Evolutionary conservation across 2,329 filamentous ascomycete species (phyloP).

Genomic region (Colletotrichum liriopes): DNA sequence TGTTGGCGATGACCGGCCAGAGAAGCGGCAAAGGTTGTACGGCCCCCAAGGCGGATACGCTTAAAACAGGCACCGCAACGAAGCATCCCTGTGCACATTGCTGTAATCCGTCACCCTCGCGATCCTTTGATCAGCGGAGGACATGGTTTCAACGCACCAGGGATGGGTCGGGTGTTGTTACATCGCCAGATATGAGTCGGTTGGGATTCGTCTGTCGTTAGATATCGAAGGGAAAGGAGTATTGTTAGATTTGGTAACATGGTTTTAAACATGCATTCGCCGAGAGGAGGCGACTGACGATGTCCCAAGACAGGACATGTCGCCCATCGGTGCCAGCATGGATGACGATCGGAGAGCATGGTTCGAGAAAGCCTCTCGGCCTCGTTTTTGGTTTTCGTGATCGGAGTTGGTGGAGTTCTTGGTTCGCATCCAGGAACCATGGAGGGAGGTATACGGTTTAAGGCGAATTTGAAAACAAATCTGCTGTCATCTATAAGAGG

Average conservation of each 20-base stretch:
- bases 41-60: slow-evolving; percentile 59
- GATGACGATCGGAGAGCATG: slow-evolving; percentile 20
- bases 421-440: slow-evolving; percentile 22
- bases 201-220: background rate
- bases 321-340: slow-evolving; percentile 16
- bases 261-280: background rate
- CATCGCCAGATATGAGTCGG: background rate
- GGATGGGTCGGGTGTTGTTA: background rate
- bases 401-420: slow-evolving; percentile 30
- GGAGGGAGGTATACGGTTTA: slow-evolving; percentile 6
- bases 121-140: background rate
- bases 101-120: background rate
- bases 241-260: background rate
- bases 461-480: slow-evolving; percentile 32
- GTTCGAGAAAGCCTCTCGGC: background rate
- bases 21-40: slow-evolving; percentile 69
- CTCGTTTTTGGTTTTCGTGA: slow-evolving; percentile 17
- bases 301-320: slow-evolving; percentile 37
- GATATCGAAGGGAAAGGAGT: background rate
- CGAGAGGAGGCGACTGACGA: slow-evolving; percentile 33
- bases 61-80: slow-evolving; percentile 44
- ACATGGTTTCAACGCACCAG: no score
- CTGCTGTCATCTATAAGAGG: slow-evolving; percentile 23
- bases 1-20: slow-evolving; percentile 59
- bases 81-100: background rate